phyloP scores from a whole-genome alignment of 257 asterid species.

The Galeopsis tetrahit region DNA sequence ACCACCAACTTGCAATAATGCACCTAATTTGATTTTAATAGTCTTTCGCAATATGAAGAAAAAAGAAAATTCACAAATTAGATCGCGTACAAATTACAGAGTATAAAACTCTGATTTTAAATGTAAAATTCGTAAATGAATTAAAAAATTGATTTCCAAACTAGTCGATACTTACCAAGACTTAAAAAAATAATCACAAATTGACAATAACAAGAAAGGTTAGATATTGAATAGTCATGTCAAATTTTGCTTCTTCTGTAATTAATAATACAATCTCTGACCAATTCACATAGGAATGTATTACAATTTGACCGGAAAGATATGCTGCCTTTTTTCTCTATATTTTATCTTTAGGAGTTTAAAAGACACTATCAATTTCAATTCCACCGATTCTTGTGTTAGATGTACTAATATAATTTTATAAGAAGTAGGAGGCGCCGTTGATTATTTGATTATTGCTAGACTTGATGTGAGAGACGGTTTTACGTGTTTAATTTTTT shows the following conservation, averaged over 20 bases:
- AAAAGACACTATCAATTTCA: too few relatives aligned
- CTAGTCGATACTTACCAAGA: too few relatives aligned
- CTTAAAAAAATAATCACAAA: not conserved
- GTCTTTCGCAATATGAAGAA: not conserved
- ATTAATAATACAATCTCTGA: conserved; percentile 1
- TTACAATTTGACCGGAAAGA: not conserved
- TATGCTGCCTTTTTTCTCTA: not conserved
- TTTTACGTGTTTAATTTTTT: too few relatives aligned
- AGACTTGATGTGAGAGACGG: too few relatives aligned
- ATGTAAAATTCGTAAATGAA: too few relatives aligned
- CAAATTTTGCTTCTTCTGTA: conserved; percentile 25
- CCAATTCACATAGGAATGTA: not conserved
- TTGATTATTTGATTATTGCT: too few relatives aligned
- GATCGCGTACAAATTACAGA: too few relatives aligned
- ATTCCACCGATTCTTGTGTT: not conserved
- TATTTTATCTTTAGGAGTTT: too few relatives aligned
- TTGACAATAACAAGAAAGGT: conserved; percentile 1
- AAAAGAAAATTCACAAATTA: not conserved
- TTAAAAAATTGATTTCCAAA: too few relatives aligned
- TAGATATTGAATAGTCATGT: conserved; percentile 12
- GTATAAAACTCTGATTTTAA: not conserved
- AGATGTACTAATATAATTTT: too few relatives aligned
- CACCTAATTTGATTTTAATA: conserved; percentile 24
- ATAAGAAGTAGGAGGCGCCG: too few relatives aligned
- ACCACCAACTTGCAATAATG: conserved; percentile 32